These are phyloP conservation scores for Pistacia vera DNA, from an alignment of 345 rosid species.

Conservation along the genomic window DNA sequence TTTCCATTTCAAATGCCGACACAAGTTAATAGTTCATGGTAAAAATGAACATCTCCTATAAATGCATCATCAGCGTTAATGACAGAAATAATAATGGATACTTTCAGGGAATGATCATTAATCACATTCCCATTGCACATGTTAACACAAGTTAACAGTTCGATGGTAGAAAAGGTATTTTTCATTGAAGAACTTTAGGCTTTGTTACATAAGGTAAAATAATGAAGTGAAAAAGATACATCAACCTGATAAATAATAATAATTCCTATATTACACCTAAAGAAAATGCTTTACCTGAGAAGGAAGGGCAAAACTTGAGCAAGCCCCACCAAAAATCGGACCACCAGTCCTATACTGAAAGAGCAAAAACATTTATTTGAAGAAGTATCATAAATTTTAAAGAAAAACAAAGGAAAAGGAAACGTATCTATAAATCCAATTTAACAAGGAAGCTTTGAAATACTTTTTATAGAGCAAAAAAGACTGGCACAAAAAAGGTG, in stretches of 20 bases:
- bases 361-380: constrained; percentile 5
- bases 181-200: neutral
- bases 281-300: constrained; percentile 60
- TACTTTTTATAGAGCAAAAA: too few species aligned
- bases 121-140: too few species aligned
- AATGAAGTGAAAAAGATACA: neutral
- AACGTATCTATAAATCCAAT: neutral
- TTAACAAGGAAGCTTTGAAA: neutral
- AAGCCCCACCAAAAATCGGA: constrained; percentile 90
- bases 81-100: too few species aligned
- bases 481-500: too few species aligned
- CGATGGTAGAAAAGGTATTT: neutral
- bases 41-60: too few species aligned
- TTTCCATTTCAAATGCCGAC: neutral
- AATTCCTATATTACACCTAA: neutral
- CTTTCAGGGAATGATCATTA: too few species aligned
- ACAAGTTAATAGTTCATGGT: too few species aligned
- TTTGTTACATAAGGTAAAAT: neutral
- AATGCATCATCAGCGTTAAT: too few species aligned
- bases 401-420: neutral
- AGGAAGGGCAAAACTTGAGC: constrained; percentile 65
- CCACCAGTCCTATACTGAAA: constrained; percentile 73
- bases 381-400: neutral
- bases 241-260: neutral
- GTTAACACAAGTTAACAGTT: neutral